Base-by-base conservation (phyloP, 805 yeast genomes). In the Soucietia sequanensis region DNA sequence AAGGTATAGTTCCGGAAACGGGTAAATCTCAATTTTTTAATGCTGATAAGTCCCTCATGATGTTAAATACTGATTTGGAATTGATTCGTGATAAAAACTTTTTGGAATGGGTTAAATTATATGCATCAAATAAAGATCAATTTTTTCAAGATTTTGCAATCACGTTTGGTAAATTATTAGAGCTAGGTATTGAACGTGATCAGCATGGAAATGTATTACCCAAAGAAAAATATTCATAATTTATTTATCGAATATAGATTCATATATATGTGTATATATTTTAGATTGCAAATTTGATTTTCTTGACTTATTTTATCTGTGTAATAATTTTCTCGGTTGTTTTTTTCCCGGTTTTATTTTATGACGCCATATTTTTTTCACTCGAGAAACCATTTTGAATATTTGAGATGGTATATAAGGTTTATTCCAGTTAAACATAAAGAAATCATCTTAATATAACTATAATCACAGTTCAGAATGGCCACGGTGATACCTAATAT, bases 31-130 rank as follows among this genome's bases (percentile, higher is more conserved):
- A 72, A 65, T 48, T 84, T 83, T 35, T 77, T 76, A 53, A 68
- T 68, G 42, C 87, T 76, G 68, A 83, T 72, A 59, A 77, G 73
- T 47, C 66, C 1, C 72, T 84, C 46, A 87, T 88, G 95, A 88
- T 88, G 96, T 62, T 88, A 34, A 88, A 86, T 19, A 80, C 95
- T 9, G 96, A 88, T 54, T 71, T 80, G 72, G 79, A 86, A 11
- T 62, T 84, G 29, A 53, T 76, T n/a, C 63, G 75, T 46, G 90
- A 83, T 58, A 71, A 78, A 4, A 65, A 59, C 31, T 86, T 80
- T 57, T 61, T 63, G 40, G 59, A 63, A 36, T 78, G 81, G 75
- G 90, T 82, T 11, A 72, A 79, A 47, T 61, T 62, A 37, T 88
- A 80, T 59, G 90, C 95, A 17, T 64, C 66, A 19, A 84, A 86